Conservation (phyloP, 805 yeast genomes). For the Scheffersomyces coipomensis region DNA sequence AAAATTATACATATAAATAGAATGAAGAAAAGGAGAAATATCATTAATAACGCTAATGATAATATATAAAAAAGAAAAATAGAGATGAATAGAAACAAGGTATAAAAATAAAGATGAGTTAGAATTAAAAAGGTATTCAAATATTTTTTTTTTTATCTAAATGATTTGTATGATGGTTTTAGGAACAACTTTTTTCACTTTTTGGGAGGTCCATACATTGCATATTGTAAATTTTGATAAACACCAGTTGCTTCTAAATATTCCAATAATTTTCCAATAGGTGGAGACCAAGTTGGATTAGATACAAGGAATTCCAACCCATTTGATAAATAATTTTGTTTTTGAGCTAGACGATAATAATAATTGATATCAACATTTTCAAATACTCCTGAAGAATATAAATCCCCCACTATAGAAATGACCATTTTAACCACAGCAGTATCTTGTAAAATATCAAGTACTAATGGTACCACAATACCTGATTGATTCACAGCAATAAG, state of each 20-base stretch:
- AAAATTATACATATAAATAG: too few relatives aligned
- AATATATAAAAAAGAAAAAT: too few relatives aligned
- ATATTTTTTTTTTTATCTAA: too few relatives aligned
- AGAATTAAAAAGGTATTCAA: not conserved
- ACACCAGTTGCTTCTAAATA: conserved; percentile 30
- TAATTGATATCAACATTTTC: conserved; percentile 26
- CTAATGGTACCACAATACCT: conserved; percentile 25
- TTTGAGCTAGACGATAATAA: conserved; percentile 20
- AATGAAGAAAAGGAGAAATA: too few relatives aligned
- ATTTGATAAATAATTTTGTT: conserved; percentile 17
- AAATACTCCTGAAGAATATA: conserved; percentile 33
- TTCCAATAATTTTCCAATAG: conserved; percentile 27
- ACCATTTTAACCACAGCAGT: conserved; percentile 19
- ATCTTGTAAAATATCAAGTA: conserved; percentile 20
- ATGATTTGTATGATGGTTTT: too few relatives aligned
- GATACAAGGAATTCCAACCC: conserved; percentile 24
- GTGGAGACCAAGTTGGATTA: conserved; percentile 28
- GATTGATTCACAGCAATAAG: conserved; percentile 30
- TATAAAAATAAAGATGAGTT: not conserved
- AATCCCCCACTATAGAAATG: conserved; percentile 15
- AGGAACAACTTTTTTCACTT: too few relatives aligned
- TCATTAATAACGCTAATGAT: too few relatives aligned
- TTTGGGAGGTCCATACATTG: conserved; percentile 33
- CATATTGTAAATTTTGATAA: conserved; percentile 24
- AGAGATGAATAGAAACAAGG: too few relatives aligned